Base-by-base conservation (phyloP, 352 stramenopile species). In the Globisporangium cystogenes region DNA sequence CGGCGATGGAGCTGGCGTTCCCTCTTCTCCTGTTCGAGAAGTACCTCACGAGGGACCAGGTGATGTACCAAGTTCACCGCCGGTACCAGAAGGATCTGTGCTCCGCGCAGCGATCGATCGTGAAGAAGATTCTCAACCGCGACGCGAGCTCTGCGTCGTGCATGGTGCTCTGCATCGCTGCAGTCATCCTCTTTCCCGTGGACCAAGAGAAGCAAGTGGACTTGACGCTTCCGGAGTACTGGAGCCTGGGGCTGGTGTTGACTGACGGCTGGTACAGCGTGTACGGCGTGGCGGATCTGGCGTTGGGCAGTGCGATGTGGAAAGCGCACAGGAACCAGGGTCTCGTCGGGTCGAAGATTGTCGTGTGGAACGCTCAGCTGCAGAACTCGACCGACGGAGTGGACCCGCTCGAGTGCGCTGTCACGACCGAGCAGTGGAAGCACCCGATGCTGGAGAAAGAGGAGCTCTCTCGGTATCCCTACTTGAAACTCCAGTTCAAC, bases 231-330 rank as follows among this genome's bases (percentile, higher is more conserved):
- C 74, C 72, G 8, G 52, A 72, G 3, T 67, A 70, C 41, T 86
- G 71, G 71, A 83, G 82, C 27, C 45, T 87, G 49, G 66, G 72
- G 8, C 53, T 85, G 18, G 77, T 91, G 29, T 57, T 91, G 14
- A 89, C 75, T 1, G 80, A 91, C 62, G 80, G 80, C 23, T 87
- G 80, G 80, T 86, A 91, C 59, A 74, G 64, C 26, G 59, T 87
- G 5, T 85, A 87, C 35, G 75, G 64, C 23, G 60, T 87, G 14
- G 75, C 77, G 39, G 77, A 87, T 51, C 39, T 52, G 11, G 51
- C 64, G 7, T 50, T 89, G 29, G 60, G 62, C 26, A 59, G 57
- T n/a, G 53, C 60, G 6, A 48, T 88, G 21, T 86, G 77, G 74
- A 78, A 75, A 57, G 49, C 63, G 12, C 68, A 84, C 57, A 40